Conservation (phyloP, 2,329 filamentous ascomycete genomes). For the Lasiodiplodia sp. region DNA sequence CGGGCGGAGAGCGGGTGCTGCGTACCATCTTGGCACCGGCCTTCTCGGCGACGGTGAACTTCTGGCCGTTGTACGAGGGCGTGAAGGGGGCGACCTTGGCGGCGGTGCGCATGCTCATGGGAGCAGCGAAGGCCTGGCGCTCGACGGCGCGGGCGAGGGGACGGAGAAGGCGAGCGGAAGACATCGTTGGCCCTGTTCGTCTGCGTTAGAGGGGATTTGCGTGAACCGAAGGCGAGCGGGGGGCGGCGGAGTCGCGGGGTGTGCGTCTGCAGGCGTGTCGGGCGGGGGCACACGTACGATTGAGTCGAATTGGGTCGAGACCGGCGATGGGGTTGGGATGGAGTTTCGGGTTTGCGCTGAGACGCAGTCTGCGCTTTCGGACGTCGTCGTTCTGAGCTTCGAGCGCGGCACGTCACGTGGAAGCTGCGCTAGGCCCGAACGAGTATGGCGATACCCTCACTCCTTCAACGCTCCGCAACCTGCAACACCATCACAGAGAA, state of each 20-base stretch:
- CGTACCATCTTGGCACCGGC: slow-evolving; percentile 30
- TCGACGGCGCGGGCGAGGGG: slow-evolving; percentile 48
- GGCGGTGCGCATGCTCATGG: slow-evolving; percentile 28
- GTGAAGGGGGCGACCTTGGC: slow-evolving; percentile 31
- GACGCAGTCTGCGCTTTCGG: slow-evolving; percentile 11
- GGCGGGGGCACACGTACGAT: slow-evolving; percentile 23
- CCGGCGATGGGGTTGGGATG: slow-evolving; percentile 26
- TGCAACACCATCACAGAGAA: neutral
- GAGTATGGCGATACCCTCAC: neutral
- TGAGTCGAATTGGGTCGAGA: slow-evolving; percentile 27
- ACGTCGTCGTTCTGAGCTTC: slow-evolving; percentile 27
- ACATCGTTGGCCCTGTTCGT: slow-evolving; percentile 42
- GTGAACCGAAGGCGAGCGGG: neutral
- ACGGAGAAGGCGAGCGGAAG: slow-evolving; percentile 50
- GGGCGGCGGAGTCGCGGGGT: slow-evolving; percentile 15
- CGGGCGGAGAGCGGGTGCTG: neutral
- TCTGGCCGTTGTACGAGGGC: slow-evolving; percentile 27
- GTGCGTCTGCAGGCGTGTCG: neutral
- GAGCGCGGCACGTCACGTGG: slow-evolving; percentile 3
- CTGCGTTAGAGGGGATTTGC: slow-evolving; percentile 34
- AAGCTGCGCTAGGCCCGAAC: neutral
- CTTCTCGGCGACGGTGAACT: slow-evolving; percentile 29
- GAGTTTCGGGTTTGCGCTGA: slow-evolving; percentile 24
- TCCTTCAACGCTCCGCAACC: neutral
- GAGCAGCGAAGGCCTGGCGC: slow-evolving; percentile 46